Percentiles rank a stretch among this genome's conserved stretches.
Evolutionary conservation across 2,329 filamentous ascomycete genomes (phyloP).

Genomic region (Scolecobasidium constrictum): DNA sequence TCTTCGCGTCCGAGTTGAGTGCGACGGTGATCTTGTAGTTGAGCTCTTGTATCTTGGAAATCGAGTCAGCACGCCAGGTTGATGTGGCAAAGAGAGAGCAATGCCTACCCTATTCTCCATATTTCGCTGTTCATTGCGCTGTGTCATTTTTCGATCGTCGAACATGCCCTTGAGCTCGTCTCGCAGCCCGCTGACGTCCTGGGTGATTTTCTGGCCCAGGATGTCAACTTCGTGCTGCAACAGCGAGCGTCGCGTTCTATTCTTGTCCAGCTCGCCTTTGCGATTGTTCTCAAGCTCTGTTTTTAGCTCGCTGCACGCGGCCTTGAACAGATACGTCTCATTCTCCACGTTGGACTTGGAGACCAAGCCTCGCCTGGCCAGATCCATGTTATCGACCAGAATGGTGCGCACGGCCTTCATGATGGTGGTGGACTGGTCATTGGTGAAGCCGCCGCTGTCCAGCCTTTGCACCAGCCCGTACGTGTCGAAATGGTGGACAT

Average conservation of each 20-base stretch:
- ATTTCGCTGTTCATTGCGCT: conserved; percentile 74
- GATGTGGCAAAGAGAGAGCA: too few species aligned
- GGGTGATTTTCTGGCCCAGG: conserved; percentile 68
- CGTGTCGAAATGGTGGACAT: conserved; percentile 94
- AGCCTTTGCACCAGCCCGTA: conserved; percentile 81
- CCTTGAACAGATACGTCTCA: conserved; percentile 85
- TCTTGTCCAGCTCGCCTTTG: conserved; percentile 65
- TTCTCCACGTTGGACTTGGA: conserved; percentile 92
- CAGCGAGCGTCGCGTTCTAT: conserved; percentile 71
- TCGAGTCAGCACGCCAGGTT: background rate
- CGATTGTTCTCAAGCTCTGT: conserved; percentile 76
- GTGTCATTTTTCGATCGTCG: conserved; percentile 88
- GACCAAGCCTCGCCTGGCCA: conserved; percentile 70
- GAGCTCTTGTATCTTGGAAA: conserved; percentile 70
- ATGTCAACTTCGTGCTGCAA: conserved; percentile 96
- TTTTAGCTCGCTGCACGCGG: conserved; percentile 82
- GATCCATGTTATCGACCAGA: conserved; percentile 66
- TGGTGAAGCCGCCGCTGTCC: conserved; percentile 57
- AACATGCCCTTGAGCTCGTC: conserved; percentile 94
- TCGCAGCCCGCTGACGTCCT: conserved; percentile 71
- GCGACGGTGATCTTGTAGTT: conserved; percentile 93
- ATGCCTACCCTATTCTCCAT: conserved; percentile 65
- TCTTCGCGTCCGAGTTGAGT: conserved; percentile 82
- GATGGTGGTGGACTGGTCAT: conserved; percentile 64
- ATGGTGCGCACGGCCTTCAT: conserved; percentile 87